A percentile compares a stretch with the other conserved stretches of the same genome.
These are phyloP conservation scores for Trichothecium roseum DNA, from an alignment of 2,329 filamentous ascomycete genomes.

Conservation along the genomic window DNA sequence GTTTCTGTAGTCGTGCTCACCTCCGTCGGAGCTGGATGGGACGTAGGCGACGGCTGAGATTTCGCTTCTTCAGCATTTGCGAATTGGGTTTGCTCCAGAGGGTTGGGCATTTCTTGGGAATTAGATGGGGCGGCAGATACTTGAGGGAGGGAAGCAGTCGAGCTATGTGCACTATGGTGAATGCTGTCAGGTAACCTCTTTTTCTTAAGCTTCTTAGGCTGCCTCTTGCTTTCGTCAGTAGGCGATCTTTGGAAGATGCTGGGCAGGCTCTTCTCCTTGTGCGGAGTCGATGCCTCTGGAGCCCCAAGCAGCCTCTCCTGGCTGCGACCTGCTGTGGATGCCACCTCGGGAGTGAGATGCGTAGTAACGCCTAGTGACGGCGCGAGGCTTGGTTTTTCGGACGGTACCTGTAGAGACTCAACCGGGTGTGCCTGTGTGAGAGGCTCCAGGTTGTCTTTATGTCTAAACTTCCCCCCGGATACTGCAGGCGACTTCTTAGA, in stretches of 20 bases:
- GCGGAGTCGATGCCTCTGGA: conserved; percentile 39
- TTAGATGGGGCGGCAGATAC: conserved; percentile 28
- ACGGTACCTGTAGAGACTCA: conserved; percentile 2
- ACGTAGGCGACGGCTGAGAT: conserved; percentile 8
- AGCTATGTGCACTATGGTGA: conserved; percentile 85
- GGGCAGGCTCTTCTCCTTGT: conserved; percentile 57
- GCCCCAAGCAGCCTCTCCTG: conserved; percentile 37
- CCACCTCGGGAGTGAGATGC: conserved; percentile 3
- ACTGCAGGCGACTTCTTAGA: conserved; percentile 77
- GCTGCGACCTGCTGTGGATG: conserved; percentile 28
- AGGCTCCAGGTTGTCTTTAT: conserved; percentile 23
- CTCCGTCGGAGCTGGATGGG: conserved; percentile 7
- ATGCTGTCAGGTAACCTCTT: conserved; percentile 66
- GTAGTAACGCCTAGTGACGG: conserved; percentile 16
- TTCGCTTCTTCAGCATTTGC: conserved; percentile 6
- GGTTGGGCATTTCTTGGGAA: conserved; percentile 30
- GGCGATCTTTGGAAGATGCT: conserved; percentile 63
- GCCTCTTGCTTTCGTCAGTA: conserved; percentile 50
- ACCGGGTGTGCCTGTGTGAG: conserved; percentile 21
- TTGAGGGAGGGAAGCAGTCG: conserved; percentile 58
- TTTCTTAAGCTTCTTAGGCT: conserved; percentile 87
- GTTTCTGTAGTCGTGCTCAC: conserved; percentile 10
- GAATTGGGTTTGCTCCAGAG: conserved; percentile 24
- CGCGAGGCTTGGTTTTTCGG: conserved; percentile 17
- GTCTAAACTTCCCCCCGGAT: conserved; percentile 54